Evolutionary conservation across 148 eudicot genomes (phyloP).

Genomic region (Nepenthes gracilis): DNA sequence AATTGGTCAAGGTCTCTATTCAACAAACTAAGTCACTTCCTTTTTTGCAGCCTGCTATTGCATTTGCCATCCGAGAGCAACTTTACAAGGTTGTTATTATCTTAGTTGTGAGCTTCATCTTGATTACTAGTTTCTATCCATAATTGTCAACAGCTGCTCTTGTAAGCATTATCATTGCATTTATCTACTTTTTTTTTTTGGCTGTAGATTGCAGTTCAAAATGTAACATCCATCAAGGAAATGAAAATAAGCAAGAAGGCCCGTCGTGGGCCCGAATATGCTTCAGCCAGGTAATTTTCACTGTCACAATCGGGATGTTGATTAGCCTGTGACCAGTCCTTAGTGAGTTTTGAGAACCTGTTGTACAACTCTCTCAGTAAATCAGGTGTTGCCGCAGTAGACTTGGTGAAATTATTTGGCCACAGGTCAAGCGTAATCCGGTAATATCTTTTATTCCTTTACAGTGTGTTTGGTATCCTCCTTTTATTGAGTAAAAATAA

Average conservation of each 20-base stretch:
- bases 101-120: not conserved
- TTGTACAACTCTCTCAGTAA: constrained; percentile 31
- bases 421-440: constrained; percentile 77
- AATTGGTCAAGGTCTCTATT: too few species aligned
- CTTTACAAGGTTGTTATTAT: constrained; percentile 66
- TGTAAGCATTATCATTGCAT: not conserved
- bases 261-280: constrained; percentile 61
- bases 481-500: too few species aligned
- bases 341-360: not conserved
- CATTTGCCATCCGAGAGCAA: constrained; percentile 90
- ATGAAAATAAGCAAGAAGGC: constrained; percentile 64
- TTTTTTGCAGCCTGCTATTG: constrained; percentile 83
- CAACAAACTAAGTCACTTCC: too few species aligned
- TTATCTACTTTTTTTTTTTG: not conserved
- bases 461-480: not conserved
- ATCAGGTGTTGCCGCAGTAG: constrained; percentile 63
- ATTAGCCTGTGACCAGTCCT: not conserved
- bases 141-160: not conserved
- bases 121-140: not conserved
- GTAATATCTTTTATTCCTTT: constrained; percentile 19
- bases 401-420: constrained; percentile 82
- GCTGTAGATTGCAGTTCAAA: constrained; percentile 79
- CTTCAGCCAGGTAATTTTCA: constrained; percentile 46
- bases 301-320: not conserved
- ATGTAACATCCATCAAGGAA: constrained; percentile 74